phyloP scores from a whole-genome alignment of 169 alveolate genomes.

The Babesia divergens region DNA sequence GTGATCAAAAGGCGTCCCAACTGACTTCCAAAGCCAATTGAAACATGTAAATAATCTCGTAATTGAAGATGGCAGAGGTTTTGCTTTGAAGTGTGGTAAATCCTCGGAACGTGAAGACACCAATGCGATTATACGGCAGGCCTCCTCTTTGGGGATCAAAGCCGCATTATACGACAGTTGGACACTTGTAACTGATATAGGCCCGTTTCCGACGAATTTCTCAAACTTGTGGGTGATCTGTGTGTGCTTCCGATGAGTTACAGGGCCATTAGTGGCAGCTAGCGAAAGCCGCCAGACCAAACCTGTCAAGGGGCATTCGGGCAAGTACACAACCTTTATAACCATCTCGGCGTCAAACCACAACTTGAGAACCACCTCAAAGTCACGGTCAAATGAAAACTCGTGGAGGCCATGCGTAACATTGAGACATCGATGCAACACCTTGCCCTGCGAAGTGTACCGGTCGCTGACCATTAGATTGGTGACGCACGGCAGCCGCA shows the following conservation, averaged over 20 bases:
- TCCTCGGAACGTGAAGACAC: neutral
- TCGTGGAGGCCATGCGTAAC: conserved; percentile 33
- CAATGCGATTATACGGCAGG: neutral
- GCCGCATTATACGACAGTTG: conserved; percentile 8
- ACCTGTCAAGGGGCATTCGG: conserved; percentile 8
- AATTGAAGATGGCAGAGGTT: neutral
- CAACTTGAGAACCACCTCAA: conserved; percentile 8
- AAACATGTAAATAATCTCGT: neutral
- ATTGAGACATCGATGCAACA: conserved; percentile 5
- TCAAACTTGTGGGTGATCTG: neutral
- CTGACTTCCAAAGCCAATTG: neutral
- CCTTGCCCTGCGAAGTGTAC: neutral
- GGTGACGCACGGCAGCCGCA: conserved; percentile 28
- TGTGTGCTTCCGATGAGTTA: neutral
- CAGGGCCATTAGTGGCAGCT: conserved; percentile 47
- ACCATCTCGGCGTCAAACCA: conserved; percentile 47
- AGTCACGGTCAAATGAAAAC: conserved; percentile 14
- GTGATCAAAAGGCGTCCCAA: neutral
- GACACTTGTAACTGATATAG: neutral
- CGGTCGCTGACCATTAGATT: neutral
- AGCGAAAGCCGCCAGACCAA: conserved; percentile 43
- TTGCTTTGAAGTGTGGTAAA: neutral
- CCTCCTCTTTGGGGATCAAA: conserved; percentile 11
- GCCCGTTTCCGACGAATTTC: neutral
- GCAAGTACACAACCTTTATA: neutral